Percentiles rank a stretch among this genome's conserved stretches.
Evolutionary conservation across 2,329 filamentous ascomycete genomes (phyloP).

Genomic region (Tolypocladium ophioglossoides): DNA sequence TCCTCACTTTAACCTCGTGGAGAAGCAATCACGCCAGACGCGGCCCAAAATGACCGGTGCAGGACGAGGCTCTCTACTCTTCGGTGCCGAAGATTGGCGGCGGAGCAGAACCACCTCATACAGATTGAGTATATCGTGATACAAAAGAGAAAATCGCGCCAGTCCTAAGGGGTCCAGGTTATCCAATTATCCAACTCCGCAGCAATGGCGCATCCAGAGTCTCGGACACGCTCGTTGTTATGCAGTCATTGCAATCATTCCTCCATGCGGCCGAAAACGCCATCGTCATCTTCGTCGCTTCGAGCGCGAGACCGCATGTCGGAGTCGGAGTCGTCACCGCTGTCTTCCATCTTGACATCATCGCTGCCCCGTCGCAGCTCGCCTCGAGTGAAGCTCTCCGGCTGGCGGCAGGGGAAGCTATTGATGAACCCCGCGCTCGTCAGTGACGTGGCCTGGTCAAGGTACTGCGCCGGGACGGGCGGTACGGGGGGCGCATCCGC

Average conservation of each 20-base stretch:
- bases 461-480: constrained; percentile 70
- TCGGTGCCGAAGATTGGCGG: constrained; percentile 56
- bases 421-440: constrained; percentile 52
- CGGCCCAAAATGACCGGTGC: constrained; percentile 9
- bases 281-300: constrained; percentile 85
- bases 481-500: constrained; percentile 79
- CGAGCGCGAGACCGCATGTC: constrained; percentile 50
- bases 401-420: constrained; percentile 49
- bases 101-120: constrained; percentile 52
- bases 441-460: constrained; percentile 48
- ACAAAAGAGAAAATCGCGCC: constrained; percentile 37
- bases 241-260: constrained; percentile 43
- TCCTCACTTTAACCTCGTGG: constrained; percentile 66
- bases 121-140: constrained; percentile 30
- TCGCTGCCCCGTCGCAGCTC: constrained; percentile 37
- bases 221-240: constrained; percentile 2
- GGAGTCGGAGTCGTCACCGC: constrained; percentile 61
- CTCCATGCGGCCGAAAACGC: constrained; percentile 94
- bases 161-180: constrained; percentile 18
- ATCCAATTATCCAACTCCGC: constrained; percentile 22
- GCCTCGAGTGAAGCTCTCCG: constrained; percentile 56
- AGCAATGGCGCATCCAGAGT: constrained; percentile 9
- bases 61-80: constrained; percentile 43
- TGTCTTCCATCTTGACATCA: constrained; percentile 60
- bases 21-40: constrained; percentile 28